Percentiles rank a stretch among this genome's conserved stretches.
These are phyloP conservation scores for Rhodotorula sp. DNA, from an alignment of 1,284 basidiomycete species.

Conservation along the genomic window DNA sequence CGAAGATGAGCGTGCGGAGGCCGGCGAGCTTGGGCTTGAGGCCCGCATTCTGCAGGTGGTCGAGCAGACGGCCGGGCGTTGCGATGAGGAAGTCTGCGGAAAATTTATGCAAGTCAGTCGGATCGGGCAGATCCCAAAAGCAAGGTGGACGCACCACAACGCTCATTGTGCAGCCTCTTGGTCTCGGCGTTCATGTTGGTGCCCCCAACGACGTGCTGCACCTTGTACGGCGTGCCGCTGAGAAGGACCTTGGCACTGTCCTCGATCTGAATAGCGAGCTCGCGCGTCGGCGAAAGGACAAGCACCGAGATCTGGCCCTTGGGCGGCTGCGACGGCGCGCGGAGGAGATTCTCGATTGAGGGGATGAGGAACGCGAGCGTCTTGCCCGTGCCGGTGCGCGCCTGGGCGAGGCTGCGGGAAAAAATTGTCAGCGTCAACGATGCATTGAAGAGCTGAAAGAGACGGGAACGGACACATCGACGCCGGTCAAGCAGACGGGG, in stretches of 20 bases:
- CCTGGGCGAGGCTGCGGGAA: constrained; percentile 71
- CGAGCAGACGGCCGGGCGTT: constrained; percentile 87
- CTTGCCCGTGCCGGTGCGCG: constrained; percentile 94
- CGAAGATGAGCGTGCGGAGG: constrained; percentile 87
- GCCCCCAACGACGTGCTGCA: constrained; percentile 69
- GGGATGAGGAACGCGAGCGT: constrained; percentile 97
- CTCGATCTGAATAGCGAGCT: constrained; percentile 96
- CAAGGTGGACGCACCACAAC: constrained; percentile 15
- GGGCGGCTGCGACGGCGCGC: constrained; percentile 42
- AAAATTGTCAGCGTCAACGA: not conserved
- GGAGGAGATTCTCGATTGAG: constrained; percentile 78
- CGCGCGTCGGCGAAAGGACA: constrained; percentile 93
- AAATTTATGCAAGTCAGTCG: not conserved
- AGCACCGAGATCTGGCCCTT: constrained; percentile 53
- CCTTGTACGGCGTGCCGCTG: constrained; percentile 29
- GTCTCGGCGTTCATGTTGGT: constrained; percentile 92
- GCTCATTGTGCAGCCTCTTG: constrained; percentile 93
- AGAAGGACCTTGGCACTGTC: constrained; percentile 82
- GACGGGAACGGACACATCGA: constrained; percentile 49
- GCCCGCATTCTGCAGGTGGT: constrained; percentile 95
- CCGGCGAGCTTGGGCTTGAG: constrained; percentile 87
- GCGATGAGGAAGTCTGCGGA: constrained; percentile 78
- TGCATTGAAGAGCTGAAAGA: not conserved
- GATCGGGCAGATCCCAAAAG: not conserved
- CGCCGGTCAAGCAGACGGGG: constrained; percentile 52